Evolutionary conservation across 2,329 filamentous ascomycete species (phyloP).

Genomic region (Aspergillus novoparasiticus): DNA sequence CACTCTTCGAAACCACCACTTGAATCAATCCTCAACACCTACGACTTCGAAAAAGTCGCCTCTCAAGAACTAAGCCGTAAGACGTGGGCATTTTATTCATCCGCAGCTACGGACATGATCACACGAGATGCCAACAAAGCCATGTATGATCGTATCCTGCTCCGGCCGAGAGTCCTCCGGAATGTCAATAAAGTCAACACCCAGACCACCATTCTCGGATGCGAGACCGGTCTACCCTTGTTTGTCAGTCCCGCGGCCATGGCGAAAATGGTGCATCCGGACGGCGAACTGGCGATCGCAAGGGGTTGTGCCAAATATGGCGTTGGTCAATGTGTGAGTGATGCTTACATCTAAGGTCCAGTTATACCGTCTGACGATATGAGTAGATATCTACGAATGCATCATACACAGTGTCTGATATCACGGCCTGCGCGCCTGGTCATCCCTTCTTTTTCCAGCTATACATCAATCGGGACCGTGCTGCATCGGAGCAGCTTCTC

Average conservation of each 20-base stretch:
- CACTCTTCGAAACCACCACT: slow-evolving; percentile 44
- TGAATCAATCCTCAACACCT: slow-evolving; percentile 49
- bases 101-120: slow-evolving; percentile 47
- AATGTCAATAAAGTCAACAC: slow-evolving; percentile 42
- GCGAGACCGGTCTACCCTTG: slow-evolving; percentile 72
- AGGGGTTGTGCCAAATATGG: background rate
- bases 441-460: slow-evolving; percentile 92
- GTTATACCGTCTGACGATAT: slow-evolving; percentile 31
- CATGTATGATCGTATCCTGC: slow-evolving; percentile 48
- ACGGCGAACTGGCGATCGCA: slow-evolving; percentile 78
- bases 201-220: slow-evolving; percentile 66
- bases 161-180: slow-evolving; percentile 50
- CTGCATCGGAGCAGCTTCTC: slow-evolving; percentile 78
- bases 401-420: slow-evolving; percentile 84
- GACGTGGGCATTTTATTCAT: slow-evolving; percentile 77
- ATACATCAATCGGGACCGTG: slow-evolving; percentile 82
- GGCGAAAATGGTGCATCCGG: slow-evolving; percentile 78
- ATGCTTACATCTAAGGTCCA: slow-evolving; percentile 31
- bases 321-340: background rate
- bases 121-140: slow-evolving; percentile 44
- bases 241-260: slow-evolving; percentile 85
- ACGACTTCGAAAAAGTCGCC: slow-evolving; percentile 50
- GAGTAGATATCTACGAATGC: slow-evolving; percentile 84
- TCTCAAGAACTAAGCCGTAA: slow-evolving; percentile 82
- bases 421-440: slow-evolving; percentile 66